Base-by-base conservation (phyloP, 1,284 basidiomycete species). In the Ustilago loliicola region DNA sequence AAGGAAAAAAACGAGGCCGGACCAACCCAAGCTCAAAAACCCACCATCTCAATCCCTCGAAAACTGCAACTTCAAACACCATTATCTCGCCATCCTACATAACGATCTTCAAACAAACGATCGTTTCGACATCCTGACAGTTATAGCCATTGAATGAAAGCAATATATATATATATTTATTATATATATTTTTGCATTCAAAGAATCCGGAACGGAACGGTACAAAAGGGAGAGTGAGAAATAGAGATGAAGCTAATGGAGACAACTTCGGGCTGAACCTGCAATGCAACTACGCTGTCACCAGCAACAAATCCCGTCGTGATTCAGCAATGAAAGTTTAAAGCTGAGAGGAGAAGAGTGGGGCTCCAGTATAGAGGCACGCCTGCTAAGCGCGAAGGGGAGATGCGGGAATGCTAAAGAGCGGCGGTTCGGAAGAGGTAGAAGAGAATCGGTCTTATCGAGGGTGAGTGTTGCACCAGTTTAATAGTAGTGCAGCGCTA, bases 281-380 rank as follows among this genome's bases (percentile, higher is more conserved):
- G 54, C 54, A 38, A 19, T 38, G 52, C n/a, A 34, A 54, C 52
- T 25, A 6, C 9, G 52, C 19, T n/a, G 25, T 29, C 15, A 30
- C 55, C 38, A 45, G 55, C 40, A 11, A 29, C 55, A 57, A 15
- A 19, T 15, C 55, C 29, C 55, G n/a, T 57, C 27, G 40, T 57
- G 40, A 30, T 27, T 45, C 55, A 57, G 55, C 55, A 23, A 30
- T 40, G 38, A 40, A 8, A 51, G n/a, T 21, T 47, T n/a, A 29
- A 29, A 25, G 55, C 55, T 42, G 55, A 42, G 55, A 57, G 55
- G 55, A 47, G 55, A 29, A 45, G 25, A 45, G 40, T 29, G 55
- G 55, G 40, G 55, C 25, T n/a, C 17, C 17, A 13, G 38, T 6
- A 36, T 8, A 48, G 47, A 48, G 13, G 25, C 47, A 48, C 8